These are phyloP conservation scores for Teunomyces cretensis DNA, from an alignment of 805 yeast genomes.

Conservation along the genomic window DNA sequence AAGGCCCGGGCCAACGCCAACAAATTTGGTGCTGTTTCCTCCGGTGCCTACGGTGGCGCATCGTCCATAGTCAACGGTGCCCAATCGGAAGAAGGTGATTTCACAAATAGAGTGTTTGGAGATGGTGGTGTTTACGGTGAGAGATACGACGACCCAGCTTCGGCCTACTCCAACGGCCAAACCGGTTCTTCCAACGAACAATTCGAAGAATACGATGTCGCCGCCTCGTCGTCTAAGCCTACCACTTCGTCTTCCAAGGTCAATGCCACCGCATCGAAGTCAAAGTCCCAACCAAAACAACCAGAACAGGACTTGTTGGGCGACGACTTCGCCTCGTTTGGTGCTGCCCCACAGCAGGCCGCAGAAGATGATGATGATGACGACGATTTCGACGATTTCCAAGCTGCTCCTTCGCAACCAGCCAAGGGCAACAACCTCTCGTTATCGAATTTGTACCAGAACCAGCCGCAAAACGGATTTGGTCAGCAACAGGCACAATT, in stretches of 20 bases:
- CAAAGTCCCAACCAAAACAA: slow-evolving; percentile 30
- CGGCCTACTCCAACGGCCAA: slow-evolving; percentile 36
- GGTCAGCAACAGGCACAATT: neutral
- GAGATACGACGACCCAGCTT: slow-evolving; percentile 59
- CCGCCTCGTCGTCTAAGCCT: slow-evolving; percentile 26
- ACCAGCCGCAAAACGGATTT: slow-evolving; percentile 18
- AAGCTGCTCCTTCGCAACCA: slow-evolving; percentile 54
- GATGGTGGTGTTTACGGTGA: slow-evolving; percentile 73
- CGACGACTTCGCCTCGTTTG: slow-evolving; percentile 37
- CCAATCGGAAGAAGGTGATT: slow-evolving; percentile 50
- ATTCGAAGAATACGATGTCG: slow-evolving; percentile 65
- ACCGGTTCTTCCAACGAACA: slow-evolving; percentile 36
- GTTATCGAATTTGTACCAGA: slow-evolving; percentile 28
- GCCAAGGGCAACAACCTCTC: slow-evolving; percentile 16
- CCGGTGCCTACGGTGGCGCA: slow-evolving; percentile 52
- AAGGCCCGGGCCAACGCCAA: slow-evolving; percentile 84
- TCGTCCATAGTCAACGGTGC: slow-evolving; percentile 32
- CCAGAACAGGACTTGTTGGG: slow-evolving; percentile 50
- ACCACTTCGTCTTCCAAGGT: slow-evolving; percentile 38
- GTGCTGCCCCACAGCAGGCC: slow-evolving; percentile 16
- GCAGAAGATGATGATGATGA: slow-evolving; percentile 47
- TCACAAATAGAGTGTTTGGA: slow-evolving; percentile 57
- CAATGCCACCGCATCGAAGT: slow-evolving; percentile 27
- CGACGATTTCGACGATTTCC: slow-evolving; percentile 82
- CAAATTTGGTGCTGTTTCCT: slow-evolving; percentile 78